phyloP scores from a whole-genome alignment of 2,329 filamentous ascomycete genomes.

The Xylariaceae sp. region DNA sequence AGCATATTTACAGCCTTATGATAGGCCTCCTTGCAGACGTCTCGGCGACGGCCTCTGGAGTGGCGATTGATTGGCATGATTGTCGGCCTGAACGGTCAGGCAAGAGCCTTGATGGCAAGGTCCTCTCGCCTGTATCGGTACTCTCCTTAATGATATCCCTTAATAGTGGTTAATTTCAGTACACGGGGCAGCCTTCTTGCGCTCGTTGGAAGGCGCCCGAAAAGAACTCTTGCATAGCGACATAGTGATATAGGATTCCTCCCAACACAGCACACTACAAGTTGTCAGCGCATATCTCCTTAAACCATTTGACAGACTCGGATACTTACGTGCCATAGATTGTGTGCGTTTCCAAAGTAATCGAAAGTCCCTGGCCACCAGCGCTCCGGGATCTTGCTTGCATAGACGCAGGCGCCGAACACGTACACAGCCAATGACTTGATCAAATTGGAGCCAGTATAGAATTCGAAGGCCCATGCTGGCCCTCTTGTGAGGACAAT shows the following conservation, averaged over 20 bases:
- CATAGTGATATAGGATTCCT: slow-evolving; percentile 95
- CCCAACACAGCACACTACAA: slow-evolving; percentile 87
- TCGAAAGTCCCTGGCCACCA: slow-evolving; percentile 93
- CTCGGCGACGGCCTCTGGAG: too few species aligned
- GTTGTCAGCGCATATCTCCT: slow-evolving; percentile 59
- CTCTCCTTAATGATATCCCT: neutral
- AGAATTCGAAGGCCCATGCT: slow-evolving; percentile 82
- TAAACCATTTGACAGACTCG: slow-evolving; percentile 42
- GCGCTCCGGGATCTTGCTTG: slow-evolving; percentile 83
- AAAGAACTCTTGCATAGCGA: slow-evolving; percentile 94
- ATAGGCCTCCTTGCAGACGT: neutral
- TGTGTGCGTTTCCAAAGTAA: slow-evolving; percentile 91
- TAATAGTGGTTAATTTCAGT: slow-evolving; percentile 26
- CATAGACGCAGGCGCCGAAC: slow-evolving; percentile 77
- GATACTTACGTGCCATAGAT: slow-evolving; percentile 82
- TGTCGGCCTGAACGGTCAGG: neutral
- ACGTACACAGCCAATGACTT: slow-evolving; percentile 87
- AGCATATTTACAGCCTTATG: neutral
- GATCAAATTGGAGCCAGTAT: slow-evolving; percentile 63
- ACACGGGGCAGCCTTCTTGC: slow-evolving; percentile 48
- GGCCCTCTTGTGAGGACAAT: slow-evolving; percentile 69
- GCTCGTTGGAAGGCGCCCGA: slow-evolving; percentile 65
- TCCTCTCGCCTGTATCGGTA: slow-evolving; percentile 4
- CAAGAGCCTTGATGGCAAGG: too few species aligned
- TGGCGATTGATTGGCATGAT: neutral